These are phyloP conservation scores for Plasmopara muralis DNA, from an alignment of 352 stramenopile species.

Conservation along the genomic window DNA sequence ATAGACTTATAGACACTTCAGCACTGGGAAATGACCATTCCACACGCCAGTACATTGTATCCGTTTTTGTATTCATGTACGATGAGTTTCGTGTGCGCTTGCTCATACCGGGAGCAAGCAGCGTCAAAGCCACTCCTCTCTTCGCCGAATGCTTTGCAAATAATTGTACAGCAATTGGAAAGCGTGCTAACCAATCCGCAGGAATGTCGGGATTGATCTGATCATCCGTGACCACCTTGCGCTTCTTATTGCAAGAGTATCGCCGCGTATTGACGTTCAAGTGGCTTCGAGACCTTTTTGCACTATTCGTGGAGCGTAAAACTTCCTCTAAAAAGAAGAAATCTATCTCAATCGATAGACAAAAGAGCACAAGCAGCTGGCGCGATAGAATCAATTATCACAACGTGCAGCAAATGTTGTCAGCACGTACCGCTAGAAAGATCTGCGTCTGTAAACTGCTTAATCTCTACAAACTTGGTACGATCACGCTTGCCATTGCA, in stretches of 20 bases:
- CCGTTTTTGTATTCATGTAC: constrained; percentile 60
- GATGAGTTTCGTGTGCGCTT: constrained; percentile 71
- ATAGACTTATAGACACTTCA: constrained; percentile 36
- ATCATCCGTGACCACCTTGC: constrained; percentile 13
- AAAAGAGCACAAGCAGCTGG: not conserved
- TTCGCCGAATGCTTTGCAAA: constrained; percentile 65
- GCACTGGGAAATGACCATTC: constrained; percentile 66
- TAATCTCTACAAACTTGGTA: constrained; percentile 69
- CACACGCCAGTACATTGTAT: constrained; percentile 65
- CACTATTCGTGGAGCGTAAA: constrained; percentile 47
- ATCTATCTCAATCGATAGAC: constrained; percentile 23
- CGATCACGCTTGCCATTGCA: constrained; percentile 80
- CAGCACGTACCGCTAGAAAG: constrained; percentile 52
- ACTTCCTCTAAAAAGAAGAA: constrained; percentile 77
- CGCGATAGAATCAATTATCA: not conserved
- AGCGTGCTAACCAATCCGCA: constrained; percentile 65
- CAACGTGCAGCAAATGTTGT: not conserved
- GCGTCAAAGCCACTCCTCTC: constrained; percentile 54
- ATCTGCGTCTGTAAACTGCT: constrained; percentile 70
- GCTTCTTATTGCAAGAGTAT: constrained; percentile 31
- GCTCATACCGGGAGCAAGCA: constrained; percentile 77
- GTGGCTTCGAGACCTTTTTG: constrained; percentile 33
- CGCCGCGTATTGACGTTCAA: constrained; percentile 30
- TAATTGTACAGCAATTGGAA: constrained; percentile 59
- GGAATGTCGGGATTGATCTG: constrained; percentile 56